Evolutionary conservation across 2,329 filamentous ascomycete species (phyloP), one percentile per base, ranked within the genome.

Genomic region (Ceratocystis papillata): DNA sequence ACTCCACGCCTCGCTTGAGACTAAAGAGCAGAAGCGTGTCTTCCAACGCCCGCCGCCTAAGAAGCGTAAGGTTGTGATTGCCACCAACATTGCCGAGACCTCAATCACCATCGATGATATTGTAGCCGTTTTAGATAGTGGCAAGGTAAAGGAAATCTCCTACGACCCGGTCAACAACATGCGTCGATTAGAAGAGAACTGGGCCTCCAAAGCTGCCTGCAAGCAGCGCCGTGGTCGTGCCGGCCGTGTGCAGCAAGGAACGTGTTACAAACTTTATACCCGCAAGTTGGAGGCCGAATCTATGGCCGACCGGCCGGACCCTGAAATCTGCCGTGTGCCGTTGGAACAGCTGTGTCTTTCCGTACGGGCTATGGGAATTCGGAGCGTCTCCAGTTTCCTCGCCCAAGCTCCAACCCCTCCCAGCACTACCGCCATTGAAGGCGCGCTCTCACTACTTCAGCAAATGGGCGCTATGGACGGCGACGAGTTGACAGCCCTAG

Each of bases 101-200:
- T 97, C 94, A 1, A 97, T 99, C 74, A 99, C 94, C 0, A 99
- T 99, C 68, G 92, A 96, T 73, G 94, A 99, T 73, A 89, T 99
- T 64, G 89, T 97, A 1, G 93, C 90, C 1, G 94, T 99, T 59
- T 93, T 99, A 69, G 94, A 99, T 74, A 94, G 88, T 10, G 94
- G 94, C 33, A 87, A 90, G 64, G 94, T 99, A 68, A 99, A 99
- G 73, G 93, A 99, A 75, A 99, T 92, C 0, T 93, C 89, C 73
- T 97, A 92, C 71, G 94, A 97, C 73, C 85, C 90, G 0, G 83
- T 87, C 69, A 96, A 88, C 73, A 96, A 96, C 73, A 96, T 97
- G 86, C 88, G 95, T 55, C 91, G 90, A 72, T 83, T 99, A 1
- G 88, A 93, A 70, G 94, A 99, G 77, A 91, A 90, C 0, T 99